These are phyloP conservation scores for Beauveria pseudobassiana DNA, from an alignment of 2,329 filamentous ascomycete species.

Conservation along the genomic window DNA sequence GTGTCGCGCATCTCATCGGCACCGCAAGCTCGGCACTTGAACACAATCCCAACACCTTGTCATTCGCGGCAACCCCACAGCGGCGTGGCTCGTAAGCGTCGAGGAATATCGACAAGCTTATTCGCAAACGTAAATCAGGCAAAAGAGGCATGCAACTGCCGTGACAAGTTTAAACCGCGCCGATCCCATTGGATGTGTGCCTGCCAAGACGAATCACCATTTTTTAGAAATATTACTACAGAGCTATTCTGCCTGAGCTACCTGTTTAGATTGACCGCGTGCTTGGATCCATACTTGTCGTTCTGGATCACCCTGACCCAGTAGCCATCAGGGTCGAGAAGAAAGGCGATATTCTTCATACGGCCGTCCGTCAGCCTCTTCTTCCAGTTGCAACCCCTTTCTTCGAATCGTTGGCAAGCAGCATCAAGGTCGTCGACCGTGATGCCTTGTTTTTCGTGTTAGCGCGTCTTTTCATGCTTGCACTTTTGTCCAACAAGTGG, in stretches of 20 bases:
- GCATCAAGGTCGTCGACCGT: constrained; percentile 83
- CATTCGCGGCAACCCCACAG: constrained; percentile 1
- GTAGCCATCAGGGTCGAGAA: constrained; percentile 82
- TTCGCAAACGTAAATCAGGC: background rate
- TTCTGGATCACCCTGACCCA: constrained; percentile 81
- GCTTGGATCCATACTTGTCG: constrained; percentile 51
- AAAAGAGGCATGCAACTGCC: background rate
- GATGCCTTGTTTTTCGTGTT: constrained; percentile 44
- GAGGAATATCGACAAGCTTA: constrained; percentile 6
- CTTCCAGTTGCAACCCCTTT: constrained; percentile 79
- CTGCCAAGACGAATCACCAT: background rate
- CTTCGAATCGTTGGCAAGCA: constrained; percentile 81
- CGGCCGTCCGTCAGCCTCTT: constrained; percentile 86
- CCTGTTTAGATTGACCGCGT: constrained; percentile 35
- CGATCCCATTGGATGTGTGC: background rate
- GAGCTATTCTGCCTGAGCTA: background rate
- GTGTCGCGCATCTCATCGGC: background rate
- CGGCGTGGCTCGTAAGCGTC: background rate
- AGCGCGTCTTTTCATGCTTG: background rate
- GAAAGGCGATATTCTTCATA: constrained; percentile 91
- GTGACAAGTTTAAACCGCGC: background rate
- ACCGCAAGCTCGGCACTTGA: background rate
- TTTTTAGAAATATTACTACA: background rate
- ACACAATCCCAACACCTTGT: background rate
- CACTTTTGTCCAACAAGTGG: background rate